Base-by-base conservation (phyloP, 495 filamentous ascomycete species). In the Xylaria palmicola region DNA sequence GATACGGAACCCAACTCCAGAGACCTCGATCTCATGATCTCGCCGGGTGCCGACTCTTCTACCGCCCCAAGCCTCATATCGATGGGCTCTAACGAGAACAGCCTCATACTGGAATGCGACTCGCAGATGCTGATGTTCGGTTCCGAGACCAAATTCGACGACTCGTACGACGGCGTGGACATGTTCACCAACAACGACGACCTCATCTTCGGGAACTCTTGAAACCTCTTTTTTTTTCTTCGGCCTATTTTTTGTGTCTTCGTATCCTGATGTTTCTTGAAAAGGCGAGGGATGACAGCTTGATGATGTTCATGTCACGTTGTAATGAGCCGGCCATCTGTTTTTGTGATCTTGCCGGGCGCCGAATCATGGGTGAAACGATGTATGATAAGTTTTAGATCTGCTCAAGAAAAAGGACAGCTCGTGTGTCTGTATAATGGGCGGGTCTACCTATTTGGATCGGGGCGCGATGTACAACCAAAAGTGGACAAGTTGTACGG, bases 111-210 rank as follows among this genome's bases (percentile, higher is more conserved):
- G 8, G 68, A 77, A 22, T 67, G 63, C 51, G 74, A 77, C 20
- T 67, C 74, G 30, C 72, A 71, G 44, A 63, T 80, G 62, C 61
- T 80, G 44, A 72, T 79, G 71, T 68, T 72, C 15, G 54, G 62
- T 51, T 48, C 66, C 13, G 64, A 65, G 52, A 68, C 68, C 36
- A 80, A 80, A 62, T 80, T 78, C 54, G 77, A 80, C 39, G 77
- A 77, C 45, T 69, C 72, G 22, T 81, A 75, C 41, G 75, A 73
- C 44, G 60, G 62, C 55, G 68, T 67, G 19, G 72, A 63, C 63
- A 79, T 72, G 76, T 79, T 80, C 61, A 75, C 69, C 27, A 67
- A 70, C 30, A 72, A 70, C 34, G 75, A 72, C 27, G 79, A 82
- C 63, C 66, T 80, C 27, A 79, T 80, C 65, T 81, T 81, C 56